phyloP scores from a whole-genome alignment of 1,139 yeast genomes.

The Dujonia santamariae region DNA sequence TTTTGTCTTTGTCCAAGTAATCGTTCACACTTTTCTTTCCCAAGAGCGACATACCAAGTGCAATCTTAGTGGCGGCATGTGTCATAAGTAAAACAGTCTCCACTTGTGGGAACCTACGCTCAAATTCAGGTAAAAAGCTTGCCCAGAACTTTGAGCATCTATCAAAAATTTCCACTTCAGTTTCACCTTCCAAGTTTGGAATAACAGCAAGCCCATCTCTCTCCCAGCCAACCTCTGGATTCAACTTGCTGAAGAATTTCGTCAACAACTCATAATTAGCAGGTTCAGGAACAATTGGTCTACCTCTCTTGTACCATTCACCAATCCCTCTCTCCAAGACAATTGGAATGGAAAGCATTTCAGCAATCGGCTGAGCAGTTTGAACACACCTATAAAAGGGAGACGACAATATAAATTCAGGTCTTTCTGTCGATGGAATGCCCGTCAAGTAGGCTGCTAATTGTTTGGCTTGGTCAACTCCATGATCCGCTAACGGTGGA shows the following conservation, averaged over 20 bases:
- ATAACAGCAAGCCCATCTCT: slow-evolving; percentile 46
- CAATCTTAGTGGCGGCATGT: slow-evolving; percentile 84
- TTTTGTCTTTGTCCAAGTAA: slow-evolving; percentile 49
- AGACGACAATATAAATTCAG: slow-evolving; percentile 66
- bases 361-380: slow-evolving; percentile 70
- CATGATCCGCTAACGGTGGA: slow-evolving; percentile 76
- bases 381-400: slow-evolving; percentile 91
- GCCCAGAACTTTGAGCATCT: slow-evolving; percentile 53
- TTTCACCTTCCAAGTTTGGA: slow-evolving; percentile 61
- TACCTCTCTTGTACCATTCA: slow-evolving; percentile 60
- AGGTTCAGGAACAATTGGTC: slow-evolving; percentile 56
- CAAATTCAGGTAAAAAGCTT: slow-evolving; percentile 49
- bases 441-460: slow-evolving; percentile 50
- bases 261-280: slow-evolving; percentile 49
- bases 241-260: slow-evolving; percentile 45
- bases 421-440: slow-evolving; percentile 43
- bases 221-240: slow-evolving; percentile 41
- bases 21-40: slow-evolving; percentile 47
- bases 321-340: slow-evolving; percentile 71
- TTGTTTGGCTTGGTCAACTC: slow-evolving; percentile 75
- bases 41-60: slow-evolving; percentile 67
- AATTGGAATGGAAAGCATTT: slow-evolving; percentile 52
- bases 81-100: slow-evolving; percentile 61
- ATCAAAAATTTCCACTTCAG: slow-evolving; percentile 55
- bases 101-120: slow-evolving; percentile 50